Percentiles rank a stretch among this genome's conserved stretches.
Conservation (phyloP, 2,329 filamentous ascomycete species). For the Immersiporthe knoxdaviesiana region DNA sequence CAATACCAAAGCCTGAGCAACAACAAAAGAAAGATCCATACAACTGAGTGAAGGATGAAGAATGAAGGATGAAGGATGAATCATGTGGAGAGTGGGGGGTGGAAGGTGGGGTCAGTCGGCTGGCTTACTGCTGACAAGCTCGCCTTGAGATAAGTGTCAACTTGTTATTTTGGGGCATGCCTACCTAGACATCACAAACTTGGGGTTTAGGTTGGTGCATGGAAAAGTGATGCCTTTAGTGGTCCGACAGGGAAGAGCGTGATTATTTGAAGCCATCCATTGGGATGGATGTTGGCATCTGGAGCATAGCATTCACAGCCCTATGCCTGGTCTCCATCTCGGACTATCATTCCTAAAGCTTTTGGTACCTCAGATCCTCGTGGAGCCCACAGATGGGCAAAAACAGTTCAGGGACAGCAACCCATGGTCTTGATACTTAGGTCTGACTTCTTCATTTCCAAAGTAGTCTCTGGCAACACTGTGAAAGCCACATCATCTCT, state of each 20-base stretch:
- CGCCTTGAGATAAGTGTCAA: not conserved
- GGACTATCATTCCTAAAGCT: not conserved
- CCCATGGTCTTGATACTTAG: not conserved
- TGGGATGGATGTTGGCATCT: not conserved
- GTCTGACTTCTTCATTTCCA: too few relatives aligned
- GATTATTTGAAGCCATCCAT: not conserved
- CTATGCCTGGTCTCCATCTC: too few relatives aligned
- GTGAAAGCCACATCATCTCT: too few relatives aligned
- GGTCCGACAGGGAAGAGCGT: not conserved
- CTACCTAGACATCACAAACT: not conserved
- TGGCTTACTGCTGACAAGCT: not conserved
- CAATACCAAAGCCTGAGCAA: not conserved
- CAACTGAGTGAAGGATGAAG: too few relatives aligned
- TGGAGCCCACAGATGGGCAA: not conserved
- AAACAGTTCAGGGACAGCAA: not conserved
- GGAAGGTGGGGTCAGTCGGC: not conserved
- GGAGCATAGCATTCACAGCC: not conserved
- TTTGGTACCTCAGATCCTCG: not conserved
- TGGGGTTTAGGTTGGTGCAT: too few relatives aligned
- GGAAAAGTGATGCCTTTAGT: too few relatives aligned
- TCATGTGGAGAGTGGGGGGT: not conserved
- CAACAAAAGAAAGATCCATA: not conserved
- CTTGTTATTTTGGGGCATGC: not conserved
- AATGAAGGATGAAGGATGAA: not conserved
- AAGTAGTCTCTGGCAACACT: too few relatives aligned